Base-by-base conservation (phyloP, 2,329 filamentous ascomycete genomes). In the Talaromyces sp. region DNA sequence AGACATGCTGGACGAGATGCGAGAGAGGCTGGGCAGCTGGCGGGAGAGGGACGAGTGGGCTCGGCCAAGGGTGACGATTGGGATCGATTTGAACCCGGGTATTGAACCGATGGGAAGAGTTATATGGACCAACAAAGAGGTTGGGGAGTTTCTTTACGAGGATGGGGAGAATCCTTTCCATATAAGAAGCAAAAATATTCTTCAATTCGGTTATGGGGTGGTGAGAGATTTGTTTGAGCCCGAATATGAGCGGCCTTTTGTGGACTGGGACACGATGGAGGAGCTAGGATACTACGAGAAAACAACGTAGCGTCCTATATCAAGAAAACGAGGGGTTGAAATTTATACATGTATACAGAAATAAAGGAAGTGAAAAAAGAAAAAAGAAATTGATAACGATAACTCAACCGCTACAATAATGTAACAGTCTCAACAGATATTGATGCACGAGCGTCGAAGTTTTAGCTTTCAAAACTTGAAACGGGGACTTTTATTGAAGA, bases 71-170 rank as follows among this genome's bases (percentile, higher is more conserved):
- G 44, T 50, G 23, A 12, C 10, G 23, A 50, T 50, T 27, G 44
- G 44, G 10, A 27, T 50, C 23, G 23, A 50, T 2, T 50, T 12
- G n/a, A 8, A 9, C 18, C n/a, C n/a, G 10, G 23, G n/a, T 50
- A 12, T 18, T 50, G 4, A 7, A 18, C 14, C 18, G 4, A 44
- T 44, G 14, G 40, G 40, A 44, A 16, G 40, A 18, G 40, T 6
- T 63, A 73, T 9, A 31, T 61, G 40, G 63, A 60, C 61, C 23
- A 64, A 63, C 62, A 33, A 63, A 8, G 67, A 65, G 18, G 30
- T 67, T 4, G 6, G 61, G 1, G 52, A 66, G 10, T 70, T 70
- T 58, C 53, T 73, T 3, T 72, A 73, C 56, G 12, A 59, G 12
- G 47, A 62, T 7, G 69, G 68, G 30, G 56, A 59, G 28, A 70